Base-by-base conservation (phyloP, 768 basidiomycete species). In the Kondoa subrosea region DNA sequence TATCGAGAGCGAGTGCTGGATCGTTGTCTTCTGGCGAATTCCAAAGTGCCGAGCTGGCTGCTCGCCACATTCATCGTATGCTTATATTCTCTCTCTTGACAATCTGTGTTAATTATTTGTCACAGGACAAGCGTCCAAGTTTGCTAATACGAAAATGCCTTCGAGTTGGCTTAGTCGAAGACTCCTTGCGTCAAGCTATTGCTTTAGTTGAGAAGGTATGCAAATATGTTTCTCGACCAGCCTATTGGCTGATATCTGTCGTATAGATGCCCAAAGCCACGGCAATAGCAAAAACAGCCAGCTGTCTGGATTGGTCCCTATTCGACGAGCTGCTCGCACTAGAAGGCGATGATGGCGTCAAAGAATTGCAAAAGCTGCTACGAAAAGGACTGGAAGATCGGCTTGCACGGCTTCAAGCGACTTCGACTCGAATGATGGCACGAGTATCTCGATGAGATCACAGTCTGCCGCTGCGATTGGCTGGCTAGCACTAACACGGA, bases 261-360 rank as follows among this genome's bases (percentile, higher is more conserved):
- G 15, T 33, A n/a, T 33, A 27, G 27, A 32, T 33, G 16, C 64
- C 15, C n/a, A 34, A 78, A 65, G 79, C 80, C 56, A 83, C 81
- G 73, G 80, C 82, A 63, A 78, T 81, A 31, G 80, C 81, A 40
- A 83, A 4, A 75, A 80, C 80, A 58, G 82, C 87, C 1, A 86
- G 86, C 2, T 90, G 88, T 87, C 79, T 91, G 60, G 89, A 89
- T 16, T 91, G 91, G 74, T 83, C 84, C 62, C 81, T 91, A 66
- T 82, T 91, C 70, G 89, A 91, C 76, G 86, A 89, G 76, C 85
- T 91, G 34, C 80, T 91, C 31, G 80, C 34, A 1, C 57, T 65
- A 1, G 33, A 65, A 30, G 50, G 57, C 2, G 68, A 68, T 3
- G 67, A 68, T 26, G 34, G 40, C 3, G 30, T 61, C 31, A 34